phyloP scores from a whole-genome alignment of 371 early-diverging fungal genomes.

The Mucor lusitanicus region DNA sequence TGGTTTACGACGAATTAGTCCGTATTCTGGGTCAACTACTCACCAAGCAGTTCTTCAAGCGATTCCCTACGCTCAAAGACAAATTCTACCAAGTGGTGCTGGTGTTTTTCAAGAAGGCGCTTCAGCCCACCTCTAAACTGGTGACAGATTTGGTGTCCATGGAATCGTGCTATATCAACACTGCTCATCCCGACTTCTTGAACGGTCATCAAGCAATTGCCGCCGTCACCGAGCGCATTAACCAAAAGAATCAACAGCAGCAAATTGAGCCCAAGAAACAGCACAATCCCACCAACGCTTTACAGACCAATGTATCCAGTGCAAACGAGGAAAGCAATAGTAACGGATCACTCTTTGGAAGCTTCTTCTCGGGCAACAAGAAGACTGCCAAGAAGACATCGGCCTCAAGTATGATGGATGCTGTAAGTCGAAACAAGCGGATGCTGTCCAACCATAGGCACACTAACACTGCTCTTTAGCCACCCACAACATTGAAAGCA shows the following conservation, averaged over 20 bases:
- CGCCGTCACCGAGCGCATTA: conserved; percentile 85
- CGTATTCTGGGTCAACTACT: conserved; percentile 91
- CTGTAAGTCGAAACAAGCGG: conserved; percentile 50
- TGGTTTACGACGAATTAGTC: conserved; percentile 96
- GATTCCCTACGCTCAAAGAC: conserved; percentile 94
- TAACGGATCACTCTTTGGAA: conserved; percentile 90
- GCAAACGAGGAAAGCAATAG: conserved; percentile 8
- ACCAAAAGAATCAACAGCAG: conserved; percentile 31
- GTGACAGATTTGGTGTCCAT: conserved; percentile 91
- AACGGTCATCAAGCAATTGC: conserved; percentile 95
- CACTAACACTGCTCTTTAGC: conserved; percentile 43
- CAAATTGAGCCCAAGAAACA: conserved; percentile 42
- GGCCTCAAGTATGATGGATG: conserved; percentile 64
- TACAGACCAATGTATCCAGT: conserved; percentile 31
- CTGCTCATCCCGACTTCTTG: conserved; percentile 98
- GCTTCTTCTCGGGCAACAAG: conserved; percentile 85
- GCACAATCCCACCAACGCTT: conserved; percentile 36
- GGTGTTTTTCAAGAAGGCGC: conserved; percentile 86
- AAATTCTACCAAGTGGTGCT: conserved; percentile 89
- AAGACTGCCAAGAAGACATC: conserved; percentile 61
- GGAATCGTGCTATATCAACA: conserved; percentile 97
- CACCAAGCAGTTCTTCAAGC: conserved; percentile 89
- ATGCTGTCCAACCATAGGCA: not conserved
- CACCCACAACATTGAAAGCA: conserved; percentile 94
- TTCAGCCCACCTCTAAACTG: conserved; percentile 92